A percentile compares a stretch with the other conserved stretches of the same genome.
These are phyloP conservation scores for Nigrospora oryzae DNA, from an alignment of 2,329 filamentous ascomycete species.

Conservation along the genomic window DNA sequence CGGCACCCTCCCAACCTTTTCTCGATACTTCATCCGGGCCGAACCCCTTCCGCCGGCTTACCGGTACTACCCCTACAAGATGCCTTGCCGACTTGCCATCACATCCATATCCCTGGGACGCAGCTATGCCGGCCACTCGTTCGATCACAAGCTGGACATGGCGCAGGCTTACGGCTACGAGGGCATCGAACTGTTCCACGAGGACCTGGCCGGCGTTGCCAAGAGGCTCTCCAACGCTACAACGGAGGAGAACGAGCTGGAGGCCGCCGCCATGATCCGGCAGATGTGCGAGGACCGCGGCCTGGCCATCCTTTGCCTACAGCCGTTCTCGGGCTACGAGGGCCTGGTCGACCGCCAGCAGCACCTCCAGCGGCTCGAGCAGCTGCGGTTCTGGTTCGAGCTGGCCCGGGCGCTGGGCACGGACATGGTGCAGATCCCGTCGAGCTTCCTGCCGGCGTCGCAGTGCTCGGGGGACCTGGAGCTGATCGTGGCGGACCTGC, in stretches of 20 bases:
- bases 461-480: conserved; percentile 36
- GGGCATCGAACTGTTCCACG: conserved; percentile 70
- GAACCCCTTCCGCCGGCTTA: neutral
- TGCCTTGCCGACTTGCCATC: conserved; percentile 57
- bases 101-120: conserved; percentile 71
- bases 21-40: neutral
- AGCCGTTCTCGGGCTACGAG: conserved; percentile 74
- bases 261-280: conserved; percentile 49
- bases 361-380: conserved; percentile 48
- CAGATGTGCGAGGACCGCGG: conserved; percentile 45
- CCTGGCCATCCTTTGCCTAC: conserved; percentile 57
- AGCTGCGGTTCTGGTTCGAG: conserved; percentile 62
- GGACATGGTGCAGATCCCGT: conserved; percentile 67
- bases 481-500: conserved; percentile 54
- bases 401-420: conserved; percentile 57
- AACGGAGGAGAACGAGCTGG: conserved; percentile 36
- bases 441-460: conserved; percentile 51
- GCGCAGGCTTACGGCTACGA: conserved; percentile 56
- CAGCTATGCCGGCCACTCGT: conserved; percentile 56
- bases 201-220: conserved; percentile 61
- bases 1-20: neutral
- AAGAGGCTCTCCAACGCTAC: conserved; percentile 29
- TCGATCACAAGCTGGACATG: conserved; percentile 60
- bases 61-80: conserved; percentile 15
- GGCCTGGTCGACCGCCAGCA: conserved; percentile 56